Percentiles rank a stretch among this genome's conserved stretches.
Evolutionary conservation across 177 flowering plant species (phyloP).

Genomic region (Telopea speciosissima): DNA sequence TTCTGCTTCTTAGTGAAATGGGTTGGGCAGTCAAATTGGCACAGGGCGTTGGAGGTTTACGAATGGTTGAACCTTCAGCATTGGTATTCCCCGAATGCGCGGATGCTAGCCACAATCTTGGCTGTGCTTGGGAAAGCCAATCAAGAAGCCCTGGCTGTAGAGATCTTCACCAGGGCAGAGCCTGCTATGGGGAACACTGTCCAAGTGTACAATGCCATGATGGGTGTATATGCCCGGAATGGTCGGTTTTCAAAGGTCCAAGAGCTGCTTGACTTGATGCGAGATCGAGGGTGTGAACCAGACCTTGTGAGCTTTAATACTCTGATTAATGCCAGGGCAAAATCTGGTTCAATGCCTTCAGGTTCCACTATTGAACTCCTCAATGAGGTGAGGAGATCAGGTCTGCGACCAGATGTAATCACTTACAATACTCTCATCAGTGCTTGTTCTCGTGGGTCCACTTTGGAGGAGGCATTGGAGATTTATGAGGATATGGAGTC

Average conservation of each 20-base stretch:
- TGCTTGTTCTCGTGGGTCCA: constrained; percentile 76
- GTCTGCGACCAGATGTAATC: constrained; percentile 77
- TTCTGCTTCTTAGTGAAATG: constrained; percentile 81
- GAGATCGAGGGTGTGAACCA: constrained; percentile 71
- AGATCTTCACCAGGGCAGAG: constrained; percentile 61
- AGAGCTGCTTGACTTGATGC: constrained; percentile 67
- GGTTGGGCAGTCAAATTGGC: constrained; percentile 82
- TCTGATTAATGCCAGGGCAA: constrained; percentile 77
- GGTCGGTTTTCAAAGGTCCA: constrained; percentile 67
- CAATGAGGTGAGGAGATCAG: constrained; percentile 61
- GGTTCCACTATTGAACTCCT: constrained; percentile 57
- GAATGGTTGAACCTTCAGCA: constrained; percentile 87
- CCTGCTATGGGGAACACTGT: constrained; percentile 44
- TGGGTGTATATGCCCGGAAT: constrained; percentile 87
- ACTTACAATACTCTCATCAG: constrained; percentile 94
- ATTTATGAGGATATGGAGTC: constrained; percentile 60
- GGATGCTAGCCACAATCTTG: constrained; percentile 84
- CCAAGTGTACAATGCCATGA: constrained; percentile 92
- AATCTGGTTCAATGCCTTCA: constrained; percentile 42
- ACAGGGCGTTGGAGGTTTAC: constrained; percentile 79
- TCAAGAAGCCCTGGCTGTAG: constrained; percentile 74
- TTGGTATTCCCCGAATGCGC: constrained; percentile 75
- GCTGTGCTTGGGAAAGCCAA: constrained; percentile 82
- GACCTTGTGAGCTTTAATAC: constrained; percentile 93
- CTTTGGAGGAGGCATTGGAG: constrained; percentile 69